Base-by-base conservation (phyloP, 257 asterid species). In the Ilex aquifolium region DNA sequence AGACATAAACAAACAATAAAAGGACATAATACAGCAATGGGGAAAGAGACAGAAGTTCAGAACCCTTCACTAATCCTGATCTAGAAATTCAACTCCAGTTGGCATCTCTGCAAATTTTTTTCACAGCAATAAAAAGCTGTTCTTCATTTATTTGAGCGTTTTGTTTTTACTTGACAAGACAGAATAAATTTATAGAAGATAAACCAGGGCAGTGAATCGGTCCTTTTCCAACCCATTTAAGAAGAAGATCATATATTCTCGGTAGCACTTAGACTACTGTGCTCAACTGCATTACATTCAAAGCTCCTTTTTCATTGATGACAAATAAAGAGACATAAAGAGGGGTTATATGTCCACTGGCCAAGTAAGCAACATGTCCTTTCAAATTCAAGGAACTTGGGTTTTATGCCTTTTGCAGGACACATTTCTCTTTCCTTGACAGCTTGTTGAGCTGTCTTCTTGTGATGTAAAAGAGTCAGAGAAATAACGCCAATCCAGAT, bases 401-500 rank as follows among this genome's bases (percentile, higher is more conserved):
- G 21, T 3, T 62, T 65, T 65, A 49, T 69, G 60, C 76, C 65
- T 66, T 74, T 69, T 69, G 69, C 65, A 15, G 42, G 65, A 62
- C 70, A 66, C 44, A 68, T 70, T 57, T 57, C 76, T 70, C 71
- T 72, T 61, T 62, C 63, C 31, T 76, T 72, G 69, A 69, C 79
- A 66, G 77, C 75, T 76, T 67, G 72, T 71, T 21, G 27, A 71
- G 72, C 74, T 72, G 77, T 64, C 74, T 63, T 32, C 31, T 59
- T 44, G 69, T 56, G 61, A 69, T 73, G 82, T 77, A 65, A 63
- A 77, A 4, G 8, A 53, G 82, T 66, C 65, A 60, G 69, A 61
- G 32, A 60, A 59, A 69, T 69, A 59, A 62, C 61, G 65, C 72
- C 60, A 57, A 46, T 68, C 56, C 62, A 60, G 55, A 57, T 65